Evolutionary conservation across 345 rosid species (phyloP), one percentile per base, ranked within the genome.

Genomic region (Adansonia digitata): DNA sequence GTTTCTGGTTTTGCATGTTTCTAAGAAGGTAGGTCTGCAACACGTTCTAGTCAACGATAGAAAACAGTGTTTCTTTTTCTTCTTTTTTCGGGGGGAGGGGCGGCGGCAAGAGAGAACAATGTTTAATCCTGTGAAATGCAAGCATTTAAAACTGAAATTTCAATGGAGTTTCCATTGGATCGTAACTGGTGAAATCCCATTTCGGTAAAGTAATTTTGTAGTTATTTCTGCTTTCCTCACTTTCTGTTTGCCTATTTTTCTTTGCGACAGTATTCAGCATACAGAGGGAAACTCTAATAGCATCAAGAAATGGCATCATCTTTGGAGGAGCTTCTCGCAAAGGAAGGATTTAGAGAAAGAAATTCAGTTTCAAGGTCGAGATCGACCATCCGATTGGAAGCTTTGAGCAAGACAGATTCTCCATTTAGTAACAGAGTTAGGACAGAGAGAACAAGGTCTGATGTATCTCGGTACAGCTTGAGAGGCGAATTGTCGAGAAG

Each of bases 341-440:
- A 84, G 79, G 94, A 90, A 73, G 92, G 92, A 43, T 88, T 90
- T 71, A 78, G 68, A 76, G 86, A 88, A 63, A 77, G 84, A 62
- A 80, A 75, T 72, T 81, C 85, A n/a, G 71, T 55, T 74, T 45
- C 70, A 34, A 72, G 79, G 76, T 48, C 81, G 15, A 84, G 85
- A 80, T 52, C 82, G 60, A 83, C 88, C 6, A 78, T 83, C 31
- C 52, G 63, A 17, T 81, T 82, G 43, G 85, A 85, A 43, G 51
- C 77, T 0, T 66, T 14, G 27, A 73, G 81, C 45, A 67, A 79
- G 51, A 52, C 39, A 48, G 79, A 71, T 60, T 81, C 87, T 68
- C 76, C 85, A 63, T 59, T 77, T 27, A 73, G 68, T 40, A 69
- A 39, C 51, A 79, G 78, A 75, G 59, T 63, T 13, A 84, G 65